Evolutionary conservation across 176 grass and related monocot species (phyloP), one percentile per base, ranked within the genome.

Genomic region (Hsuehochloa calcarea): DNA sequence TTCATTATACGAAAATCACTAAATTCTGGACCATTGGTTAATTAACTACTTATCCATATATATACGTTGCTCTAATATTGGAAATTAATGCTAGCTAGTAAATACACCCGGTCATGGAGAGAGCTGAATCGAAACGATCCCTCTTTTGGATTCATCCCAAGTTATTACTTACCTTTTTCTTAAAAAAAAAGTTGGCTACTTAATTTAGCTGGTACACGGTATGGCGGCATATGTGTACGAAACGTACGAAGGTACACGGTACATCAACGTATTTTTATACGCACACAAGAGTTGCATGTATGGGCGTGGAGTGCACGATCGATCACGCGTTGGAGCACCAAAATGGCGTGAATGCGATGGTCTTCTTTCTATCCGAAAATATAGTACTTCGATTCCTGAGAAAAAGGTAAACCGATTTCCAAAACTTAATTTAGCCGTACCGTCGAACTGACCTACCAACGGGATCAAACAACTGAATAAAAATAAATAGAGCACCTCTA

Each of bases 201-300:
- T n/a, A n/a, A n/a, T n/a, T 22, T 56, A 56, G 52, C 19, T 22
- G 52, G 7, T n/a, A n/a, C n/a, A n/a, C n/a, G n/a, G 29, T 47
- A 3, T 0, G 14, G 0, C 25, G 45, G 9, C 58, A 16, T 27
- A 14, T 3, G 5, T 47, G 70, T 51, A 27, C 63, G 13, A 68
- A 44, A 51, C 7, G 34, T 80, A 50, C 4, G 65, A 17, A 69
- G 37, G 25, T 7, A 58, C 8, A n/a, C 5, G 74, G 51, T 22
- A 29, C 50, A 81, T 17, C 5, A 43, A 61, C 40, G 38, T 65
- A 66, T 38, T 27, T 7, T 23, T 70, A 29, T 58, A 20, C 12
- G 39, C n/a, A 66, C 82, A 68, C 83, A 82, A 66, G 72, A 64
- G 20, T 82, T 45, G 83, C 88, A 76, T 82, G 63, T 17, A 70